A percentile compares a stretch with the other conserved stretches of the same genome.
Evolutionary conservation across 139 green algal species (phyloP).

Genomic region (Diplosphaera chodatii): DNA sequence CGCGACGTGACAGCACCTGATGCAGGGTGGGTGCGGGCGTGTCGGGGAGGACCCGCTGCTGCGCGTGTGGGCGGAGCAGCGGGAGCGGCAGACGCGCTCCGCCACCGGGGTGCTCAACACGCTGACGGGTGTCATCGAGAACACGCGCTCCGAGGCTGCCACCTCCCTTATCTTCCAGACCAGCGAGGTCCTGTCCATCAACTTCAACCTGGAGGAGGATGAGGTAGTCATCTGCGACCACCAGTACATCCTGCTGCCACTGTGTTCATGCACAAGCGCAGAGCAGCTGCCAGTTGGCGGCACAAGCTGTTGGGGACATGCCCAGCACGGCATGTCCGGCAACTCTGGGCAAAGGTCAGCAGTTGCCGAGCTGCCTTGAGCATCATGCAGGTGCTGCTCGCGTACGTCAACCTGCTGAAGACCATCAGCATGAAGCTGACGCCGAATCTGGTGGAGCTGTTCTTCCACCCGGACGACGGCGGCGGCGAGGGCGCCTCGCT

Average conservation of each 20-base stretch:
- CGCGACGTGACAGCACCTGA: too few relatives aligned
- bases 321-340: too few relatives aligned
- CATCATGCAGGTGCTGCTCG: constrained; percentile 53
- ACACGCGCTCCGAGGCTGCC: background rate
- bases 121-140: background rate
- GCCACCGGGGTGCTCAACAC: background rate
- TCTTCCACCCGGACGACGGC: constrained; percentile 49
- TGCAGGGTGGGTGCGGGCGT: background rate
- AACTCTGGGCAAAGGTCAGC: too few relatives aligned
- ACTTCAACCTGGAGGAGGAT: constrained; percentile 91
- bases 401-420: constrained; percentile 94
- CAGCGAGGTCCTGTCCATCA: constrained; percentile 80
- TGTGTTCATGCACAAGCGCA: too few relatives aligned
- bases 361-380: too few relatives aligned
- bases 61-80: background rate
- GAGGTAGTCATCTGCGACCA: constrained; percentile 75
- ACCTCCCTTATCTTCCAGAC: constrained; percentile 51
- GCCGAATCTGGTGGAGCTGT: constrained; percentile 77
- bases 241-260: too few relatives aligned
- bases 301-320: too few relatives aligned
- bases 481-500: constrained; percentile 40
- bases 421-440: constrained; percentile 89
- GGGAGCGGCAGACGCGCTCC: background rate
- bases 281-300: too few relatives aligned
- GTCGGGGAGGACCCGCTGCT: background rate